phyloP scores from a whole-genome alignment of 768 basidiomycete species.

The Kwoniella botswanensis region DNA sequence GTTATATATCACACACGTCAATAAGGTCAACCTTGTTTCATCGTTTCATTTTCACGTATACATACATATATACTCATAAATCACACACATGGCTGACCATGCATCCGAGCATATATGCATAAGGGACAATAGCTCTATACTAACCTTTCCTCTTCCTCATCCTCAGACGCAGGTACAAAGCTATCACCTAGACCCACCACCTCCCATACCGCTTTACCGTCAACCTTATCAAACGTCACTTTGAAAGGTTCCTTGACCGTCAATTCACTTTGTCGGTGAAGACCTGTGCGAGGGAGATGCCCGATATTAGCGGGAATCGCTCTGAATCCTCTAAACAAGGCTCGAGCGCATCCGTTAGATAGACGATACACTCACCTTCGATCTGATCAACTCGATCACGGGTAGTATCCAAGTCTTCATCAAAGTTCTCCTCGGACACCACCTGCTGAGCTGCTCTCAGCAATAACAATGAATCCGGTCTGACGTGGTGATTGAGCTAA shows the following conservation, averaged over 20 bases:
- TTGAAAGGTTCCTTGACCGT: constrained; percentile 57
- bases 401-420: constrained; percentile 74
- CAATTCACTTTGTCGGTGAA: constrained; percentile 56
- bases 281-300: constrained; percentile 33
- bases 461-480: constrained; percentile 78
- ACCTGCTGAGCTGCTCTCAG: constrained; percentile 74
- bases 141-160: constrained; percentile 52
- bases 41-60: background rate
- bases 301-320: background rate
- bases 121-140: background rate
- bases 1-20: no score
- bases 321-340: background rate
- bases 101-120: background rate
- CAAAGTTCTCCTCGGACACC: constrained; percentile 75
- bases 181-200: constrained; percentile 61
- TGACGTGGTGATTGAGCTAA: constrained; percentile 74
- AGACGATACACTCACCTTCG: constrained; percentile 63
- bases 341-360: background rate
- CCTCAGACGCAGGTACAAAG: constrained; percentile 64
- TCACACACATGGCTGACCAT: background rate
- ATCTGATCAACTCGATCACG: constrained; percentile 82
- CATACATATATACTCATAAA: background rate
- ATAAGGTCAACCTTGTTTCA: background rate
- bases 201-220: constrained; percentile 40
- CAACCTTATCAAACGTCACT: constrained; percentile 43